Conservation (phyloP, 257 asterid species). For the Ballota nigra region DNA sequence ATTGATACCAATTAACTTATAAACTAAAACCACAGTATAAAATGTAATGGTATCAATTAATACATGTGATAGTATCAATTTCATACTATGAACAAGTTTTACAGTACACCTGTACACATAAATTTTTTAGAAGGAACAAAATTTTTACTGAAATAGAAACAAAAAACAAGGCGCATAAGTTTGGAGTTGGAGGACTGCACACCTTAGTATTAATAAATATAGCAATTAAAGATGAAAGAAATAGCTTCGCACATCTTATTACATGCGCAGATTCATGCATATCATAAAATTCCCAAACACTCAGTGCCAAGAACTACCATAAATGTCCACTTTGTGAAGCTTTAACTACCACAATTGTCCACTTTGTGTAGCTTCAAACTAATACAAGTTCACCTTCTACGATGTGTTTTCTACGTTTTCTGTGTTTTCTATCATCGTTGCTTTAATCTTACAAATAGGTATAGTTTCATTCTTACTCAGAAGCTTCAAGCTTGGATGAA, state of each 20-base stretch:
- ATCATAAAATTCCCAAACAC: slow-evolving; percentile 4
- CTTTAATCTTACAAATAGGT: slow-evolving; percentile 85
- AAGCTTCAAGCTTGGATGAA: slow-evolving; percentile 82
- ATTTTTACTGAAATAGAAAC: no score
- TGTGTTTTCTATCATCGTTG: slow-evolving; percentile 29
- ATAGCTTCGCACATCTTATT: slow-evolving; percentile 16
- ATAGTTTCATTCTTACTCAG: slow-evolving; percentile 63
- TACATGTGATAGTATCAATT: no score
- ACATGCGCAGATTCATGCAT: neutral
- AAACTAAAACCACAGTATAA: no score
- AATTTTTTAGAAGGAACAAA: no score
- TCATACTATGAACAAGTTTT: no score
- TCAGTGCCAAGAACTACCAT: slow-evolving; percentile 3
- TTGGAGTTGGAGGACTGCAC: no score
- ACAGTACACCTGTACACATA: no score
- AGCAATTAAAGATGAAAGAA: neutral
- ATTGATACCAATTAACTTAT: no score
- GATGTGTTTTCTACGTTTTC: slow-evolving; percentile 24
- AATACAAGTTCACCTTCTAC: slow-evolving; percentile 1
- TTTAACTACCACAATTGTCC: slow-evolving; percentile 11
- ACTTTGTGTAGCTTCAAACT: neutral
- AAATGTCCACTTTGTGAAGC: slow-evolving; percentile 3
- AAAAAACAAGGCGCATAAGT: no score
- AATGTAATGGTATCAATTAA: no score
- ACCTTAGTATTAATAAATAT: neutral